Evolutionary conservation across 306 rosid genomes (phyloP), one percentile per base, ranked within the genome.

Genomic region (Lathyrus sativus): DNA sequence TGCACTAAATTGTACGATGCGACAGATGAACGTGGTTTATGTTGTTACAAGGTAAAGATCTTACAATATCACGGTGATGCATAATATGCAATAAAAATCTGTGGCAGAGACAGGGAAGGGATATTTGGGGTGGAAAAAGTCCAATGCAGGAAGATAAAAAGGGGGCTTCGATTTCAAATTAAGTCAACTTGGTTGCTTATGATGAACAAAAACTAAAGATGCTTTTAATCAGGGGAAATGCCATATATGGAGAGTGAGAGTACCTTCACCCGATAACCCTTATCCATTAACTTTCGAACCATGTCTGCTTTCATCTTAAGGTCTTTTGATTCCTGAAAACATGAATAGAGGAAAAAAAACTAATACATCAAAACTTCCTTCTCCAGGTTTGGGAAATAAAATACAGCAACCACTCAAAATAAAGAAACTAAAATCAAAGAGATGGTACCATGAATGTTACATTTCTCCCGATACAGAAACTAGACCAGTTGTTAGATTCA

Each of bases 191-290:
- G 11, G 54, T 48, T 48, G 54, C 22, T 49, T 26, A 49, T 49
- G 56, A 48, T 55, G 49, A 55, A 26, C 43, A 69, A 42, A 68
- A 13, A 53, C 22, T 42, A 48, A 18, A 53, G 51, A 68, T 54
- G 74, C 46, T 55, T 60, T 37, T 29, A 78, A 59, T 18, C 3
- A 33, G 39, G 43, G 53, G 60, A 14, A 29, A 59, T 62, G 53
- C 5, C 29, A 65, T 19, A 15, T 8, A 46, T 2, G 54, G 44
- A 41, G 56, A 55, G 69, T 49, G 56, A 63, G 68, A 63, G 68
- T 82, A 95, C 99, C 99, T 88, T 95, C 74, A 95, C 99, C 37
- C 90, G 86, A 66, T 88, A 90, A 59, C 97, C 97, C 43, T 83
- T 85, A 42, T 88, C 97, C 96, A 87, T 88, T 55, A 90, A 75